A percentile compares a stretch with the other conserved stretches of the same genome.
Conservation (phyloP, 2,329 filamentous ascomycete genomes). For the Cordyceps javanica region DNA sequence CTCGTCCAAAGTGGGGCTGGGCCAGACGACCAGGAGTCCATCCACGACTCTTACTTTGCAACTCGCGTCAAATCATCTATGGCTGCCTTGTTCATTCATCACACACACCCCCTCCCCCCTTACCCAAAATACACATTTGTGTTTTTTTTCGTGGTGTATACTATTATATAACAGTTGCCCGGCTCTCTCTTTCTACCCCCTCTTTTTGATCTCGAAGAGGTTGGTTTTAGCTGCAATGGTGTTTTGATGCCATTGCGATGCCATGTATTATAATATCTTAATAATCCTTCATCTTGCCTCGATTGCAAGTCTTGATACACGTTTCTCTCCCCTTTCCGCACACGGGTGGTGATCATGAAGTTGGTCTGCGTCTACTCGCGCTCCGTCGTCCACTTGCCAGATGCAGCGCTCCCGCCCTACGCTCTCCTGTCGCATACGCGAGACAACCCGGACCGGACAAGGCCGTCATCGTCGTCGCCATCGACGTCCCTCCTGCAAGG, state of each 20-base stretch:
- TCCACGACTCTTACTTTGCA: too few species aligned
- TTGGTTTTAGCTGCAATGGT: neutral
- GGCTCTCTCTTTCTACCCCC: neutral
- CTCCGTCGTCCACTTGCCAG: slow-evolving; percentile 1
- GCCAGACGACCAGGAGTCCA: too few species aligned
- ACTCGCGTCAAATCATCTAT: too few species aligned
- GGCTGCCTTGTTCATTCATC: neutral
- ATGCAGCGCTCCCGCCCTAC: neutral
- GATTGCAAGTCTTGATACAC: neutral
- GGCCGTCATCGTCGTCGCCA: too few species aligned
- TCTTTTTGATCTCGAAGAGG: neutral
- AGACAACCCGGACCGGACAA: neutral
- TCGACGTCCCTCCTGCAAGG: too few species aligned
- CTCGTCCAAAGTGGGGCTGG: too few species aligned
- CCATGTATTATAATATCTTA: slow-evolving; percentile 4
- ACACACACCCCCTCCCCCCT: neutral
- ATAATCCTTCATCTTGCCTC: slow-evolving; percentile 1
- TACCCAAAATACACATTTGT: neutral
- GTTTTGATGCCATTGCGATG: slow-evolving; percentile 1
- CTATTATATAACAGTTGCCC: neutral
- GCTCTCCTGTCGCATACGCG: neutral
- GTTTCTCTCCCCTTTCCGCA: neutral
- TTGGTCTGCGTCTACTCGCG: neutral
- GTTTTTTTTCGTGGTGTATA: neutral
- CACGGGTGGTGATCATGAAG: neutral